Conservation (phyloP, 345 rosid genomes). For the Lagerstroemia speciosa region DNA sequence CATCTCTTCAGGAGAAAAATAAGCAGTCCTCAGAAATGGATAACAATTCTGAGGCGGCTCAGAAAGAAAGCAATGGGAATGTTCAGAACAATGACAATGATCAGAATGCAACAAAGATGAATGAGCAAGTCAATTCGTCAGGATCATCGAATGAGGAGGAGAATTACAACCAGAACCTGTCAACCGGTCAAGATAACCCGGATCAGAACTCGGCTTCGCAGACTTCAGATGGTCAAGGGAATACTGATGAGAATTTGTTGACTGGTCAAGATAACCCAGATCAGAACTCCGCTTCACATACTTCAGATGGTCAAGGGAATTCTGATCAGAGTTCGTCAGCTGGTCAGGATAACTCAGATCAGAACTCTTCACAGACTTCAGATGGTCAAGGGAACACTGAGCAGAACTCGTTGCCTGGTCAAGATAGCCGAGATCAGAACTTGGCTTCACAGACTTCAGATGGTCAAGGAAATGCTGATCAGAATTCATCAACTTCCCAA, state of each 20-base stretch:
- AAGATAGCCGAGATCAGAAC: neutral
- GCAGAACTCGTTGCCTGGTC: slow-evolving; percentile 3
- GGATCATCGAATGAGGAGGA: slow-evolving; percentile 15
- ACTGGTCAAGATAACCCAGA: neutral
- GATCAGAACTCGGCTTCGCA: neutral
- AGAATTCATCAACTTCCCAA: neutral
- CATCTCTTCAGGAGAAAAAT: slow-evolving; percentile 1
- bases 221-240: slow-evolving; percentile 16
- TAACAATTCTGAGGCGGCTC: slow-evolving; percentile 17
- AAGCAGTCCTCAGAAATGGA: slow-evolving; percentile 3
- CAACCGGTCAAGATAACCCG: neutral
- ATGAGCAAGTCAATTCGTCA: slow-evolving; percentile 4
- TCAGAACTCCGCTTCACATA: neutral
- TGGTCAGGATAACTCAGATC: neutral
- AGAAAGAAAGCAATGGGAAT: slow-evolving; percentile 12
- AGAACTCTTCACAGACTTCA: neutral
- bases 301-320: slow-evolving; percentile 17
- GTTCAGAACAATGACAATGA: neutral
- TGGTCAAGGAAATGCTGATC: slow-evolving; percentile 16
- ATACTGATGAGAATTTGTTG: slow-evolving; percentile 9
- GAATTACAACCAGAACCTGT: neutral
- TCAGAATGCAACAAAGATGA: neutral
- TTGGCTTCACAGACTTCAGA: neutral
- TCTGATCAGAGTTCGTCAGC: slow-evolving; percentile 6
- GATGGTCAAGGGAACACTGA: slow-evolving; percentile 17